Percentiles rank a stretch among this genome's conserved stretches.
Conservation (phyloP, 2,329 filamentous ascomycete species). For the Gnomoniopsis sp. region DNA sequence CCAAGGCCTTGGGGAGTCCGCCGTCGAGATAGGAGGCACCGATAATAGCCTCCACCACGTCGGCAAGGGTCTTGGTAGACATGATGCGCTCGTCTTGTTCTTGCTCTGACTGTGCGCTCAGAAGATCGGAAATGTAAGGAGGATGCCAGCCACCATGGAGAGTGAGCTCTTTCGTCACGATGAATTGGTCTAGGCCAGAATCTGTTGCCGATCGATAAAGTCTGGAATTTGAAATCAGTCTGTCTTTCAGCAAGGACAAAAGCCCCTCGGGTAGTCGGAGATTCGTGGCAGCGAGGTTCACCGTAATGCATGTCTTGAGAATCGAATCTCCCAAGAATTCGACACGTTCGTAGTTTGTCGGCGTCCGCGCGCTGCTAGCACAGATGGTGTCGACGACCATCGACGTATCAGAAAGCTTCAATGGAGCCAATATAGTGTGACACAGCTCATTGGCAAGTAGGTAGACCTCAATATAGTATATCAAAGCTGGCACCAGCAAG, state of each 20-base stretch:
- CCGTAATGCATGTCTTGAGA: constrained; percentile 65
- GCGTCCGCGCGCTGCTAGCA: constrained; percentile 56
- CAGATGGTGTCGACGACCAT: constrained; percentile 69
- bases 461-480: constrained; percentile 64
- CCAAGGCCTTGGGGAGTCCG: constrained; percentile 58
- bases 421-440: constrained; percentile 46
- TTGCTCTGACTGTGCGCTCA: constrained; percentile 17
- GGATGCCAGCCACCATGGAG: constrained; percentile 65
- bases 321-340: constrained; percentile 87
- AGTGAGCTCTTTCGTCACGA: constrained; percentile 66
- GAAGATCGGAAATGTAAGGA: constrained; percentile 46
- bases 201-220: constrained; percentile 63
- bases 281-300: constrained; percentile 29
- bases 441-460: constrained; percentile 62
- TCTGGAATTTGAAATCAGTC: constrained; percentile 70
- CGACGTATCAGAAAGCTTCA: constrained; percentile 51
- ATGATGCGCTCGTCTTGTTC: constrained; percentile 35
- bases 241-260: constrained; percentile 65
- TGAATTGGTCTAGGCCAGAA: constrained; percentile 66
- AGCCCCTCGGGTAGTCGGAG: constrained; percentile 73
- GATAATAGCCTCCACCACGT: constrained; percentile 82
- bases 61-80: constrained; percentile 78
- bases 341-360: constrained; percentile 72
- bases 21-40: constrained; percentile 71
- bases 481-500: constrained; percentile 68